Base-by-base conservation (phyloP, 352 stramenopile species). In the Phytophthora multivora region DNA sequence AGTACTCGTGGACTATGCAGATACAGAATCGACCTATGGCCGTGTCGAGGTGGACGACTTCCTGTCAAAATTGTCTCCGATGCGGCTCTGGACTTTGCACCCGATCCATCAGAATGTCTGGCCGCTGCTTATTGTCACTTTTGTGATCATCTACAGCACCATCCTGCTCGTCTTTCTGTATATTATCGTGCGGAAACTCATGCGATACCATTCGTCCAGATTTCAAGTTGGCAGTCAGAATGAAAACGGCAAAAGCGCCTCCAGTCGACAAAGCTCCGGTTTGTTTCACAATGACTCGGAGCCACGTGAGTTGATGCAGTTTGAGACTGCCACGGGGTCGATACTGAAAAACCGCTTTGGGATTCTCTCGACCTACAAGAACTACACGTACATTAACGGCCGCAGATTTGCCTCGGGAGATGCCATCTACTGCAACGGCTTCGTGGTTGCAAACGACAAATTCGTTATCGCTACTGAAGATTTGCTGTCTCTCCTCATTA, bases 341-440 rank as follows among this genome's bases (percentile, higher is more conserved):
- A 48, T 66, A 19, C 54, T 77, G 15, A 69, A 69, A 26, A 77
- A 77, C 39, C 52, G 65, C 19, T 73, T 70, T 26, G 65, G 65
- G 0, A 57, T 86, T 13, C 58, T 78, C 11, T 58, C 68, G 11
- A 66, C 69, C 25, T 86, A 88, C 58, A 67, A 80, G 5, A 88
- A 73, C 36, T 84, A 67, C 59, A 53, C 71, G 18, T 69, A 69
- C 19, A 71, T 76, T 35, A 59, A 59, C 11, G 59, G 53, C 7
- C 41, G 48, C 4, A 38, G 59, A 18, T 70, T 66, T 16, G 35
- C 65, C 5, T 70, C 65, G n/a, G 65, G 41, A 0, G 77, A 86
- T 12, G 78, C 74, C 2, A 81, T 90, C 39, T 88, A 85, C 62
- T 77, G 78, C 61, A 84, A 75, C 46, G 80, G 78, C 1, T 89